These are phyloP conservation scores for Didymella pomorum DNA, from an alignment of 2,329 filamentous ascomycete genomes.

Conservation along the genomic window DNA sequence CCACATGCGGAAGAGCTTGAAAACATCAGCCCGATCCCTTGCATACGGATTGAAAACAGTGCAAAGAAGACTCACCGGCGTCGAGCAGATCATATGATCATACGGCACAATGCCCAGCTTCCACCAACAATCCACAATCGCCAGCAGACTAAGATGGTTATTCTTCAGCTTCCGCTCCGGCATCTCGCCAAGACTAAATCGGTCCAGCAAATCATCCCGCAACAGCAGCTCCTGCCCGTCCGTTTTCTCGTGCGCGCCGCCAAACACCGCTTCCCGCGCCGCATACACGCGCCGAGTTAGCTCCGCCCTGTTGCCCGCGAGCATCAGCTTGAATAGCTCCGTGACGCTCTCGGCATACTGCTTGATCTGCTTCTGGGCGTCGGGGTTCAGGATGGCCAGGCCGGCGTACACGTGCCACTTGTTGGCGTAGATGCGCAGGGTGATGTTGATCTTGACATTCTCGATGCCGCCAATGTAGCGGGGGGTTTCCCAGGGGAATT, in stretches of 20 bases:
- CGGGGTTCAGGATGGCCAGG: constrained; percentile 93
- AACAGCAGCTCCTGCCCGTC: constrained; percentile 70
- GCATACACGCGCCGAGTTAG: constrained; percentile 77
- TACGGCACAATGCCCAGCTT: constrained; percentile 93
- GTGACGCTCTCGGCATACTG: constrained; percentile 95
- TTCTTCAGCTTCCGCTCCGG: constrained; percentile 77
- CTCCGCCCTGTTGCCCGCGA: constrained; percentile 80
- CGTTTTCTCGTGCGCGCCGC: constrained; percentile 59
- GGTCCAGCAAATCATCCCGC: constrained; percentile 81
- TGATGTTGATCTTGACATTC: constrained; percentile 99
- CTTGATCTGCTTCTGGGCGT: constrained; percentile 88
- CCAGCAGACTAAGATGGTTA: constrained; percentile 90
- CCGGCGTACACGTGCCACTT: constrained; percentile 99
- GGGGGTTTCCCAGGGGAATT: constrained; percentile 97
- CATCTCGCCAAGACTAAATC: constrained; percentile 80
- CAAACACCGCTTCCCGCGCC: constrained; percentile 77
- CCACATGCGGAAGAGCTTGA: constrained; percentile 85
- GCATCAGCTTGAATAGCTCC: constrained; percentile 95
- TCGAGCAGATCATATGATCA: constrained; percentile 99
- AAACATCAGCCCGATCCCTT: not conserved
- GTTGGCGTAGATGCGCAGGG: constrained; percentile 94
- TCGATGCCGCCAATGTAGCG: constrained; percentile 97
- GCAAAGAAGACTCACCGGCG: constrained; percentile 73
- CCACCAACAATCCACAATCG: constrained; percentile 99
- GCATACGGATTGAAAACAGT: too few relatives aligned